These are phyloP conservation scores for Fagopyrum tataricum DNA, from an alignment of 148 eudicot species.

Conservation along the genomic window DNA sequence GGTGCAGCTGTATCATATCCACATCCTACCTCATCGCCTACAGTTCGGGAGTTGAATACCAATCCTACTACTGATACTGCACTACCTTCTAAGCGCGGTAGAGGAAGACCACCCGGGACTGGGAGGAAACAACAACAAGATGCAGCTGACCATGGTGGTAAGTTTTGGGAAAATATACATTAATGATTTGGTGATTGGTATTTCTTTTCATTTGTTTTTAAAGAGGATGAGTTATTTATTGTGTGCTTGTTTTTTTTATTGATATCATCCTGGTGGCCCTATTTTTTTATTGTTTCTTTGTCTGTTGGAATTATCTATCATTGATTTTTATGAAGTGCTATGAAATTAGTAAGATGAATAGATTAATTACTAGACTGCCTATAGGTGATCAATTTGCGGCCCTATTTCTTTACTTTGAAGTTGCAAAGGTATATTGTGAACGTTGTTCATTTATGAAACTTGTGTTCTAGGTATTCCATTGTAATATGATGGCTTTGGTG, in stretches of 20 bases:
- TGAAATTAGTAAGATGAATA: neutral
- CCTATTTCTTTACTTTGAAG: neutral
- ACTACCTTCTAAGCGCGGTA: neutral
- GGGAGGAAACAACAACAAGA: conserved; percentile 5
- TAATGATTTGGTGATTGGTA: neutral
- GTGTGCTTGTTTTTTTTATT: too few relatives aligned
- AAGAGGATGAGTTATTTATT: neutral
- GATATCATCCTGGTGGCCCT: neutral
- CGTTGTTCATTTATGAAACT: neutral
- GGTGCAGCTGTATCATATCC: neutral
- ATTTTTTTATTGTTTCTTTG: neutral
- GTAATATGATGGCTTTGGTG: too few relatives aligned
- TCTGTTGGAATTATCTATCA: neutral
- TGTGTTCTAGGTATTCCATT: too few relatives aligned
- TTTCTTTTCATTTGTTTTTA: neutral
- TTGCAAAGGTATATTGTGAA: neutral
- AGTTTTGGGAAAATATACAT: neutral
- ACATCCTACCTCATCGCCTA: neutral
- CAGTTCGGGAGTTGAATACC: neutral
- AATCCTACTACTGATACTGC: neutral
- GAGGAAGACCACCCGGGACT: conserved; percentile 13
- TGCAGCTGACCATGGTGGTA: neutral
- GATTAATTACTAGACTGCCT: neutral
- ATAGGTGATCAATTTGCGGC: neutral
- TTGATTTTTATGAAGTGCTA: neutral